Base-by-base conservation (phyloP, 192 early-diverging fungal species). In the Mortierella antarctica region DNA sequence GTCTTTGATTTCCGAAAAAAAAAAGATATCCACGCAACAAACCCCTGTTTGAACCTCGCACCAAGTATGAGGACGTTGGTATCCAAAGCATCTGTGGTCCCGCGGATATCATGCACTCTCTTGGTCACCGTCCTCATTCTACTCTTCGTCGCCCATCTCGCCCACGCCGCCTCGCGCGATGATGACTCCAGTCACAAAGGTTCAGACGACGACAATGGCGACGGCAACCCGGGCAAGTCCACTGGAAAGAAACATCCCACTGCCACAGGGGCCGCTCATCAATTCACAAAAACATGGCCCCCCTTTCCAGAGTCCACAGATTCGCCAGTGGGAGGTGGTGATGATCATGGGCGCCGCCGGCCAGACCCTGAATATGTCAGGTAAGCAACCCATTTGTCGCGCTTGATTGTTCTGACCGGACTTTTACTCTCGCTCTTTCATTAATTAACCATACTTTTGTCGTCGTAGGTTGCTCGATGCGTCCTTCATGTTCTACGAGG, bases 401-500 rank as follows among this genome's bases (percentile, higher is more conserved):
- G 40, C 41, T 13, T 54, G n/a, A 23, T n/a, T 2, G 10, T 13
- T 23, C 17, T 56, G 14, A 23, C 20, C 17, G 4, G 31, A n/a
- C n/a, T n/a, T n/a, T n/a, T n/a, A n/a, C n/a, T n/a, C n/a, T n/a
- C n/a, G n/a, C 54, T 7, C 48, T 51, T 59, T 6, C 15, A n/a
- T 68, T 57, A 13, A 44, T 68, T 57, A 13, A 44, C 57, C 18
- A 6, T n/a, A 31, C 31, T 31, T 31, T 31, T 42, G 18, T 14
- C 13, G 17, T 12, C n/a, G 13, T 58, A 75, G 73, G 41, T 54
- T 89, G 12, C 54, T 89, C 12, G 76, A 78, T 57, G 69, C 81
- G 13, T 87, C 86, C 1, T 62, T 89, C n/a, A 71, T 80, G 54
- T 89, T 89, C 53, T 89, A 85, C 62, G 88, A 89, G 79, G 88